Conservation (phyloP, 1,139 yeast species). For the Kluyveromyces sp. region DNA sequence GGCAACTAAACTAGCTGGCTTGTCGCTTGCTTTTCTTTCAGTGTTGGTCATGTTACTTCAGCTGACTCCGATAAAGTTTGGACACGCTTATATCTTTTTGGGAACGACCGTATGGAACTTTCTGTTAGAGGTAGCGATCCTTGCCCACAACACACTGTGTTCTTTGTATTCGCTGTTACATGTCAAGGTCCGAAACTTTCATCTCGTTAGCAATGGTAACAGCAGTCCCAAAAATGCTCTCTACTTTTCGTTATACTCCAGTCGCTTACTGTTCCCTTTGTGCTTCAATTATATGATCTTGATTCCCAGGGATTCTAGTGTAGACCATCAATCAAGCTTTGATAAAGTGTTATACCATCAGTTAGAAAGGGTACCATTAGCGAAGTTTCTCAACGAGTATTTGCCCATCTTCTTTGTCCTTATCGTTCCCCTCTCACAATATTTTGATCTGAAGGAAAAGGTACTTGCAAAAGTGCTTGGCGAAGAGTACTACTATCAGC, state of each 20-base stretch:
- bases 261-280: slow-evolving; percentile 29
- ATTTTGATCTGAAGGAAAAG: slow-evolving; percentile 26
- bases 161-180: slow-evolving; percentile 31
- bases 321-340: slow-evolving; percentile 19
- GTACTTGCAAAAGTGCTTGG: slow-evolving; percentile 26
- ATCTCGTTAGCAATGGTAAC: slow-evolving; percentile 28
- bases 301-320: slow-evolving; percentile 17
- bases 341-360: slow-evolving; percentile 24
- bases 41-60: slow-evolving; percentile 22
- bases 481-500: slow-evolving; percentile 30
- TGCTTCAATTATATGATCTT: slow-evolving; percentile 30
- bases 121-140: slow-evolving; percentile 19
- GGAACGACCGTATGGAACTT: slow-evolving; percentile 22
- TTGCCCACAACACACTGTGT: slow-evolving; percentile 25
- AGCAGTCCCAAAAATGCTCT: slow-evolving; percentile 30
- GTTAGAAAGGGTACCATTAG: slow-evolving; percentile 25
- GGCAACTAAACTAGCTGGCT: slow-evolving; percentile 12
- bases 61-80: slow-evolving; percentile 25
- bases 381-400: slow-evolving; percentile 23
- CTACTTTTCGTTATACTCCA: slow-evolving; percentile 29
- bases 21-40: slow-evolving; percentile 17
- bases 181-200: slow-evolving; percentile 29
- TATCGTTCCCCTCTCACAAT: slow-evolving; percentile 23
- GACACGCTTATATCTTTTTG: slow-evolving; percentile 24
- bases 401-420: slow-evolving; percentile 27